phyloP scores from a whole-genome alignment of 257 asterid genomes.

The Ocimum tenuiflorum region DNA sequence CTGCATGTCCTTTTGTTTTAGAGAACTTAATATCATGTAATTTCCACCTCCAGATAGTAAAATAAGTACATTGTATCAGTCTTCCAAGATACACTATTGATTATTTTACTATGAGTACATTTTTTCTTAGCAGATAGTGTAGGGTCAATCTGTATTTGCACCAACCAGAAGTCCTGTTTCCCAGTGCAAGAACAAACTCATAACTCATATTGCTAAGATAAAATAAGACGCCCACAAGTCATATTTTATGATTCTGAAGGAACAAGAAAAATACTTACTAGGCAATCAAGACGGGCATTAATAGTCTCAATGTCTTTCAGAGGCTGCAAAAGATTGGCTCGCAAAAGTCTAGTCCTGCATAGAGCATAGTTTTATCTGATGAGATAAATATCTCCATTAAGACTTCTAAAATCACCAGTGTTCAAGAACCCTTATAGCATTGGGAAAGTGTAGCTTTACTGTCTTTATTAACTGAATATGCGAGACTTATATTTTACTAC shows the following conservation, averaged over 20 bases:
- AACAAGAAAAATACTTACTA: conserved; percentile 41
- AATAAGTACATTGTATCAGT: not conserved
- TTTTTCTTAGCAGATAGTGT: not conserved
- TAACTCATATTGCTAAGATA: not conserved
- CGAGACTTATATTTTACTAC: not conserved
- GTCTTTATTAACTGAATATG: not conserved
- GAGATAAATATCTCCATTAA: not conserved
- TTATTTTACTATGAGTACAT: not conserved
- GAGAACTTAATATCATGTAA: not conserved
- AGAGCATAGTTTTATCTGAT: conserved; percentile 15
- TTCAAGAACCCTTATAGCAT: not conserved
- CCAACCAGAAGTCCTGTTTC: not conserved
- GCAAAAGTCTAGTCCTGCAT: conserved; percentile 89
- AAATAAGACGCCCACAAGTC: not conserved
- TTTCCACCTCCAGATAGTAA: conserved; percentile 7
- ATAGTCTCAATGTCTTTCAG: conserved; percentile 88
- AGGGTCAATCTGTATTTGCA: not conserved
- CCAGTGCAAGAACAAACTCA: not conserved
- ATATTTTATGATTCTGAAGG: not conserved
- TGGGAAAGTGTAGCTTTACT: not conserved
- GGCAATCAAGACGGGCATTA: conserved; percentile 88
- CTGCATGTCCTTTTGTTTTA: not conserved
- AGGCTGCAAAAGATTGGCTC: conserved; percentile 98
- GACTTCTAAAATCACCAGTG: not conserved
- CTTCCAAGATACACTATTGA: not conserved